These are phyloP conservation scores for Fusarium brachygibbosum DNA, from an alignment of 2,329 filamentous ascomycete species.

Conservation along the genomic window DNA sequence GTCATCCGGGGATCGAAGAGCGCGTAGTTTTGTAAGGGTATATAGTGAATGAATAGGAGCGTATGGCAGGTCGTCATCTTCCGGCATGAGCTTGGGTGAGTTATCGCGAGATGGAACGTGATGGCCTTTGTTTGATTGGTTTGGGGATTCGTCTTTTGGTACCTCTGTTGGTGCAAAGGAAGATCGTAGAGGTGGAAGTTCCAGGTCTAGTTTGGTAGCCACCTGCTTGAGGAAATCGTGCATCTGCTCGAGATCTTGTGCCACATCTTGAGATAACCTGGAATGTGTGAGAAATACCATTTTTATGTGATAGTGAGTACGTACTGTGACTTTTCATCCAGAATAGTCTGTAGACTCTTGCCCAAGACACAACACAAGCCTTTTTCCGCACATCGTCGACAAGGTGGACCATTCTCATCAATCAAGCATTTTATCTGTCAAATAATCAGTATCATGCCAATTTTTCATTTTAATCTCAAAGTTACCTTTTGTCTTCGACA, in stretches of 20 bases:
- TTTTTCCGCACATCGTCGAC: conserved; percentile 54
- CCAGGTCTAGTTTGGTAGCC: conserved; percentile 43
- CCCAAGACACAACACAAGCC: conserved; percentile 57
- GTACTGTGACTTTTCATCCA: conserved; percentile 58
- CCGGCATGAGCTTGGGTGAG: conserved; percentile 47
- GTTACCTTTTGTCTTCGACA: conserved; percentile 58
- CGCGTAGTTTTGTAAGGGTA: conserved; percentile 55
- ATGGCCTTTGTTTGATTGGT: conserved; percentile 5
- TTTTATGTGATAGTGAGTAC: not conserved
- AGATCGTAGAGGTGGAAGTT: conserved; percentile 39
- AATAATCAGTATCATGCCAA: not conserved
- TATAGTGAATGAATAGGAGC: conserved; percentile 58
- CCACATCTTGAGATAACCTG: conserved; percentile 37
- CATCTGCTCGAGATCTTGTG: conserved; percentile 47
- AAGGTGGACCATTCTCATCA: conserved; percentile 57
- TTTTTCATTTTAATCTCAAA: fast-evolving
- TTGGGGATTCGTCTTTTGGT: conserved; percentile 40
- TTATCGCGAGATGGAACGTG: conserved; percentile 41
- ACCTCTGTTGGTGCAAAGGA: conserved; percentile 36
- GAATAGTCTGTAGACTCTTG: conserved; percentile 58
- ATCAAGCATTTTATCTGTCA: conserved; percentile 58
- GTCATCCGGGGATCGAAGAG: conserved; percentile 53
- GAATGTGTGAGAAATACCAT: not conserved
- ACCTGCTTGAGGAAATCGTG: conserved; percentile 45
- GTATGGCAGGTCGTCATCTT: conserved; percentile 55